Evolutionary conservation across 257 asterid genomes (phyloP).

Genomic region (Solanum gandarillasii): DNA sequence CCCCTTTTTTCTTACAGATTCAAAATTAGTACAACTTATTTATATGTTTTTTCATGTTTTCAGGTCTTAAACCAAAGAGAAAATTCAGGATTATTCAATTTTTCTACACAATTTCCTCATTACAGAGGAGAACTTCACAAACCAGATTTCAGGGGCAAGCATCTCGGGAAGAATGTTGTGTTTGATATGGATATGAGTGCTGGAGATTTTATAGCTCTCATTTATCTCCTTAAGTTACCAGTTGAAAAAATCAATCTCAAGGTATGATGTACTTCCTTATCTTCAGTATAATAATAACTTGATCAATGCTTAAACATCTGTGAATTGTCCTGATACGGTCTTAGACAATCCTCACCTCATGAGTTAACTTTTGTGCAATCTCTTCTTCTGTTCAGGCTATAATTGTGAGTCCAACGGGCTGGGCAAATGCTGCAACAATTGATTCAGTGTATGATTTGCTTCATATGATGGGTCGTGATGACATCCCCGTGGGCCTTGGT

Average conservation of each 20-base stretch:
- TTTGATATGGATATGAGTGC: constrained; percentile 96
- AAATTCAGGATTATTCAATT: constrained; percentile 57
- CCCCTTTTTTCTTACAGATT: not conserved
- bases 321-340: not conserved
- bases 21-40: not conserved
- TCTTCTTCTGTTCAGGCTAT: constrained; percentile 39
- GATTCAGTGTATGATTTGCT: constrained; percentile 69
- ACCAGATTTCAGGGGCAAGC: constrained; percentile 40
- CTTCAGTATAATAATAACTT: not conserved
- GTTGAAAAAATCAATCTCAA: constrained; percentile 57
- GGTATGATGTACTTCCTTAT: constrained; percentile 20
- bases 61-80: constrained; percentile 53
- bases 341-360: not conserved
- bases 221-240: constrained; percentile 74
- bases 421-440: constrained; percentile 86
- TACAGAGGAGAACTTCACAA: constrained; percentile 36
- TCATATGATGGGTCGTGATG: constrained; percentile 97
- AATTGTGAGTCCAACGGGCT: constrained; percentile 70
- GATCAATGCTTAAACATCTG: not conserved
- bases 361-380: not conserved
- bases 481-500: constrained; percentile 75
- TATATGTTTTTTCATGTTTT: not conserved
- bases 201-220: constrained; percentile 82
- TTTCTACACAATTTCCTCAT: constrained; percentile 46
- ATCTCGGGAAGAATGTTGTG: constrained; percentile 49